Conservation (phyloP, 1,139 yeast species). For the Dujonia santamariae region DNA sequence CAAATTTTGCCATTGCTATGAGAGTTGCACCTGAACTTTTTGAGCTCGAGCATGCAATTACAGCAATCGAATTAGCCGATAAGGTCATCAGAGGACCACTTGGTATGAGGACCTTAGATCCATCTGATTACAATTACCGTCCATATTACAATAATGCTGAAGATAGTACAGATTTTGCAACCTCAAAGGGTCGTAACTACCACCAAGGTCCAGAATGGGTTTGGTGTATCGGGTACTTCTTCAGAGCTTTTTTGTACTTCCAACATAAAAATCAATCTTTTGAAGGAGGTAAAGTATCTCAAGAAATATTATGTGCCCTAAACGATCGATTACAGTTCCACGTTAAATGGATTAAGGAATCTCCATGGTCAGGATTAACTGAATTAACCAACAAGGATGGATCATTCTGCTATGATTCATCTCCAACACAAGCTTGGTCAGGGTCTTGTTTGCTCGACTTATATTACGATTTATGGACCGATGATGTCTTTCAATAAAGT, state of each 20-base stretch:
- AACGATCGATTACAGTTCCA: conserved; percentile 62
- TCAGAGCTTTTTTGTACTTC: conserved; percentile 68
- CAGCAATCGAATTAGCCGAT: conserved; percentile 73
- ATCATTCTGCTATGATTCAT: conserved; percentile 72
- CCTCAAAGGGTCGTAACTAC: conserved; percentile 92
- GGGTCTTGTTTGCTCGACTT: conserved; percentile 80
- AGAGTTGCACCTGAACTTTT: conserved; percentile 91
- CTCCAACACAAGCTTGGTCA: conserved; percentile 98
- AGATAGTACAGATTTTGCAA: conserved; percentile 83
- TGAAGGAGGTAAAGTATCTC: conserved; percentile 32
- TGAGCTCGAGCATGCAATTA: conserved; percentile 53
- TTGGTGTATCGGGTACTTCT: conserved; percentile 85
- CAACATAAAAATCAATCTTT: conserved; percentile 31
- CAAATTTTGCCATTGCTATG: conserved; percentile 92
- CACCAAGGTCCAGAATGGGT: conserved; percentile 99
- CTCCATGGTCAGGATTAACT: conserved; percentile 91
- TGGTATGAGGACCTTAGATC: conserved; percentile 91
- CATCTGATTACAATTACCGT: conserved; percentile 84
- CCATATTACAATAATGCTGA: conserved; percentile 82
- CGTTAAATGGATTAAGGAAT: conserved; percentile 63
- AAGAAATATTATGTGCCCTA: conserved; percentile 31
- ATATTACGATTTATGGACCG: conserved; percentile 57
- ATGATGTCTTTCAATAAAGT: conserved; percentile 10
- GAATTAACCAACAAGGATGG: conserved; percentile 93
- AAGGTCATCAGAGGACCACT: conserved; percentile 75